These are phyloP conservation scores for Sordariomycetes sp. DNA, from an alignment of 2,329 filamentous ascomycete species.

Conservation along the genomic window DNA sequence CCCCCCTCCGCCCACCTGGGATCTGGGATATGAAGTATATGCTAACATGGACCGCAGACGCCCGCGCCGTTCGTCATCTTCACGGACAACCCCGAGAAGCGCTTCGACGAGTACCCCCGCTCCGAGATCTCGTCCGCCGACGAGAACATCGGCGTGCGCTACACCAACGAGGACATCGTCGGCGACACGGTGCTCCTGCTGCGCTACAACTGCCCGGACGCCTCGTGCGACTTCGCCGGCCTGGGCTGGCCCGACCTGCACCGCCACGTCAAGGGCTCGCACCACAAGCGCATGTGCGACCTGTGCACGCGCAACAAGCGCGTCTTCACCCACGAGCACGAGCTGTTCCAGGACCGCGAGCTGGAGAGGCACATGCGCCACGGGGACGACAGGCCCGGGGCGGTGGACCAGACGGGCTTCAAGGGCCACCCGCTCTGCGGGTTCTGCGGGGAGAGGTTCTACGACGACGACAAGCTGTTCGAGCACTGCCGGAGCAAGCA, in stretches of 20 bases:
- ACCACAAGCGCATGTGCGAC: slow-evolving; percentile 86
- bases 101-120: slow-evolving; percentile 71
- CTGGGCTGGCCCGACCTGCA: slow-evolving; percentile 48
- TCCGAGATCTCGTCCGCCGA: slow-evolving; percentile 69
- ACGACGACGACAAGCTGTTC: slow-evolving; percentile 91
- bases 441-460: slow-evolving; percentile 87
- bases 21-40: too few species aligned
- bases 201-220: slow-evolving; percentile 89
- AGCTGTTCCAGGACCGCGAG: slow-evolving; percentile 73
- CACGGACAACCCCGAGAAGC: slow-evolving; percentile 72
- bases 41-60: slow-evolving; percentile 31
- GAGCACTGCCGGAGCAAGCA: slow-evolving; percentile 89
- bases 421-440: slow-evolving; percentile 90
- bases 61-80: slow-evolving; percentile 79
- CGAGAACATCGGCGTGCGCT: slow-evolving; percentile 81
- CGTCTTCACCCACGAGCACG: slow-evolving; percentile 96
- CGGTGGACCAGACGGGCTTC: slow-evolving; percentile 88
- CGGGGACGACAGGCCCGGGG: slow-evolving; percentile 84
- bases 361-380: slow-evolving; percentile 79
- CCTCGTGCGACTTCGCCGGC: slow-evolving; percentile 70
- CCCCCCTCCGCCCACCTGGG: too few species aligned
- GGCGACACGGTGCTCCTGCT: slow-evolving; percentile 83
- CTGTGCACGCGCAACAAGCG: slow-evolving; percentile 90
- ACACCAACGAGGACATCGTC: slow-evolving; percentile 79
- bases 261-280: slow-evolving; percentile 70